A percentile compares a stretch with the other conserved stretches of the same genome.
These are phyloP conservation scores for Pseudogymnoascus sp. DNA, from an alignment of 2,329 filamentous ascomycete genomes.

Conservation along the genomic window DNA sequence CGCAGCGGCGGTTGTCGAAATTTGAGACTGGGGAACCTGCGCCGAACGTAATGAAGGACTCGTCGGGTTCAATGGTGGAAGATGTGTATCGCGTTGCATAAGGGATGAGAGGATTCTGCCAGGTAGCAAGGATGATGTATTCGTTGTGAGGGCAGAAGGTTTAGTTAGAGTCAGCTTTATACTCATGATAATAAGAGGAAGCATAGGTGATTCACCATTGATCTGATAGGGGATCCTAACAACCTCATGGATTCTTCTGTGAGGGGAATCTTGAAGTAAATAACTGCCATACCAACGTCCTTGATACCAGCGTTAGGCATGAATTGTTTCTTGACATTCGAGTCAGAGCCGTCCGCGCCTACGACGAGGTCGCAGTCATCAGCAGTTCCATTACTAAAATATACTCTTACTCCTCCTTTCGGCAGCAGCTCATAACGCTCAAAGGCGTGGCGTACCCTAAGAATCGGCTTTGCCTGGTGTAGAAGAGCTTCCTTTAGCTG, in stretches of 20 bases:
- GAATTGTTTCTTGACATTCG: constrained; percentile 58
- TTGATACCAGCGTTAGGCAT: constrained; percentile 18
- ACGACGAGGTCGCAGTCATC: constrained; percentile 51
- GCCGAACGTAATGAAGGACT: constrained; percentile 26
- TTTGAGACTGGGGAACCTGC: constrained; percentile 18
- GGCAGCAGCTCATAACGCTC: constrained; percentile 9
- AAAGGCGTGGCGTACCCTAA: constrained; percentile 6
- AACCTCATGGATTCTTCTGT: constrained; percentile 20
- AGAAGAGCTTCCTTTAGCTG: constrained; percentile 21
- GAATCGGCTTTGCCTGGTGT: constrained; percentile 16
- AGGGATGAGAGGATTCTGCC: constrained; percentile 21
- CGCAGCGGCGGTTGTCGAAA: constrained; percentile 21
- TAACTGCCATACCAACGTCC: constrained; percentile 20
- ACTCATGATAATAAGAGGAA: not conserved
- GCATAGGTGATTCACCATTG: constrained; percentile 17
- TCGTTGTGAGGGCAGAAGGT: constrained; percentile 22
- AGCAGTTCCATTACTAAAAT: not conserved
- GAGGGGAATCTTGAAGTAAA: constrained; percentile 26
- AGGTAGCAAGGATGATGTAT: constrained; percentile 23
- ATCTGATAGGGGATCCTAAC: constrained; percentile 14
- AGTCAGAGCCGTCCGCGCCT: constrained; percentile 87
- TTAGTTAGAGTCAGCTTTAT: constrained; percentile 12
- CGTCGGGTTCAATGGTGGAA: constrained; percentile 18
- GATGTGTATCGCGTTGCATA: constrained; percentile 20
- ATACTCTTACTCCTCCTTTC: constrained; percentile 5